Percentiles rank a stretch among this genome's conserved stretches.
Evolutionary conservation across 177 flowering plant genomes (phyloP).

Genomic region (Vitis hybrid): DNA sequence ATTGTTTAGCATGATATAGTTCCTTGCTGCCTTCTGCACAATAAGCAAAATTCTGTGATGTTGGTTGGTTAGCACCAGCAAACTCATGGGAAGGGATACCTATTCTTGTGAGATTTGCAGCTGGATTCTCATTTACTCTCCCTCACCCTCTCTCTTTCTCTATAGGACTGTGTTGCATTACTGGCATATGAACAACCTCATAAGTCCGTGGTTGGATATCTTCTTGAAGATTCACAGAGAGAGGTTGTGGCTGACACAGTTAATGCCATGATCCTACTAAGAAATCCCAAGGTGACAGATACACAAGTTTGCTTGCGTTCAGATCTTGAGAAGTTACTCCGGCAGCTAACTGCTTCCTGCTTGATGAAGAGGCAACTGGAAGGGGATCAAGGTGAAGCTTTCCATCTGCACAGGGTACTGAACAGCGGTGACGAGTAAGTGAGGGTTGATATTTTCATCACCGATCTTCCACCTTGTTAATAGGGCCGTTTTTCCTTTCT

Average conservation of each 20-base stretch:
- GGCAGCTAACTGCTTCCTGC: conserved; percentile 85
- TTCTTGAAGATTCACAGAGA: conserved; percentile 69
- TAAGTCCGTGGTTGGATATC: conserved; percentile 75
- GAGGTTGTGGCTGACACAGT: conserved; percentile 88
- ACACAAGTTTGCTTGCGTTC: conserved; percentile 56
- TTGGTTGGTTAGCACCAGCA: neutral
- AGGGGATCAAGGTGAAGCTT: conserved; percentile 95
- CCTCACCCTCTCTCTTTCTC: neutral
- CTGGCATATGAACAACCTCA: conserved; percentile 81
- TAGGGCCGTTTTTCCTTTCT: no score
- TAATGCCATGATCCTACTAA: conserved; percentile 72
- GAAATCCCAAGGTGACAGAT: conserved; percentile 63
- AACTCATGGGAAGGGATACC: neutral
- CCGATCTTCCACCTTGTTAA: no score
- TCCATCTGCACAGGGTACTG: conserved; percentile 63
- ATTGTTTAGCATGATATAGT: no score
- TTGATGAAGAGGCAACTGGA: conserved; percentile 71
- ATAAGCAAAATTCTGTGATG: neutral
- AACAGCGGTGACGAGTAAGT: conserved; percentile 22
- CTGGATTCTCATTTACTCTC: neutral
- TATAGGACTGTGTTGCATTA: conserved; percentile 84
- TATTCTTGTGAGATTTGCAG: neutral
- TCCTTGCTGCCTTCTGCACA: no score
- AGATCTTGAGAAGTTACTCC: conserved; percentile 69
- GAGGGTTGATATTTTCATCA: no score